Percentiles rank a stretch among this genome's conserved stretches.
Conservation (phyloP, 2,329 filamentous ascomycete genomes). For the Colletotrichum endophyticum region DNA sequence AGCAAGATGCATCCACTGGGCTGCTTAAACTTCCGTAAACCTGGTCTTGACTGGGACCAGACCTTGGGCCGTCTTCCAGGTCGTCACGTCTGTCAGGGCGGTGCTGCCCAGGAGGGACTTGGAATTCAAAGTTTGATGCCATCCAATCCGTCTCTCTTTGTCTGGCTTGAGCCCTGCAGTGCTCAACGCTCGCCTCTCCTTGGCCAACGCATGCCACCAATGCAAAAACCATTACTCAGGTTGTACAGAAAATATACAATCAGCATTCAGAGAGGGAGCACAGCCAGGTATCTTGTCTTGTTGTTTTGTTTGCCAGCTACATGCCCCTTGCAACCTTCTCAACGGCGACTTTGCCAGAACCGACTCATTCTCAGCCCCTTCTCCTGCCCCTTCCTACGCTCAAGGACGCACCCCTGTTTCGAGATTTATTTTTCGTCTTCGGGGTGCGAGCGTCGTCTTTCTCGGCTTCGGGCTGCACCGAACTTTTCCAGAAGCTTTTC, state of each 20-base stretch:
- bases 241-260: not conserved
- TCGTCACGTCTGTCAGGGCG: not conserved
- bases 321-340: not conserved
- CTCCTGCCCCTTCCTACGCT: conserved; percentile 10
- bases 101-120: not conserved
- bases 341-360: not conserved
- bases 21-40: conserved; percentile 3
- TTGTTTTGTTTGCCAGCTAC: not conserved
- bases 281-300: not conserved
- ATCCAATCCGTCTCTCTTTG: not conserved
- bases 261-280: not conserved
- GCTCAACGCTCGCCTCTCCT: not conserved
- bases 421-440: not conserved
- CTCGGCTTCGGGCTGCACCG: not conserved
- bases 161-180: not conserved
- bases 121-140: not conserved
- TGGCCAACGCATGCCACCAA: not conserved
- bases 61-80: not conserved
- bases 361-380: not conserved
- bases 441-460: not conserved
- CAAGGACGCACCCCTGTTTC: conserved; percentile 13
- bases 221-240: not conserved
- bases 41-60: not conserved
- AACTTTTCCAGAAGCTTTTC: not conserved
- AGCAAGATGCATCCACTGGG: not conserved